Conservation (phyloP, 2,329 filamentous ascomycete genomes). For the Rhinocladiella mackenziei region DNA sequence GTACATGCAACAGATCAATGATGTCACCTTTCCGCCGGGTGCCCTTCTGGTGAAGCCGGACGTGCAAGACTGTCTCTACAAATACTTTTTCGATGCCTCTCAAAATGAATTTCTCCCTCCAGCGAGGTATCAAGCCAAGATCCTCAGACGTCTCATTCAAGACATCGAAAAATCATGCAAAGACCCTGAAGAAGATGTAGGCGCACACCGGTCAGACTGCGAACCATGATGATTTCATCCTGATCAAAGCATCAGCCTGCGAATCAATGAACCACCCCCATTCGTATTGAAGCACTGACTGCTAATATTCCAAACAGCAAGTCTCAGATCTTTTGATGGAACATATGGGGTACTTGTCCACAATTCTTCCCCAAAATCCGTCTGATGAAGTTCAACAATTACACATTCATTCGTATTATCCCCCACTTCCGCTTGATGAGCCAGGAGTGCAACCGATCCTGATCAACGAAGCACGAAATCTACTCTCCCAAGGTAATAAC, state of each 20-base stretch:
- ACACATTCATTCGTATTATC: constrained; percentile 32
- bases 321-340: constrained; percentile 77
- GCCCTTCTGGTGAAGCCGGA: constrained; percentile 55
- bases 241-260: too few relatives aligned
- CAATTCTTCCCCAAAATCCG: constrained; percentile 61
- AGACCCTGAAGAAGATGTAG: constrained; percentile 76
- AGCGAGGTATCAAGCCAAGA: constrained; percentile 63
- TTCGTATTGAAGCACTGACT: constrained; percentile 15
- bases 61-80: constrained; percentile 65
- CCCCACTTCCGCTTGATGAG: constrained; percentile 19
- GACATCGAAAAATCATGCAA: constrained; percentile 70
- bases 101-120: constrained; percentile 49
- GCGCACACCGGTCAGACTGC: too few relatives aligned
- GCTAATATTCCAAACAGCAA: constrained; percentile 54
- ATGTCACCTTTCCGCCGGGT: constrained; percentile 61
- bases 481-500: constrained; percentile 42
- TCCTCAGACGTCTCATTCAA: constrained; percentile 68
- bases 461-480: constrained; percentile 27
- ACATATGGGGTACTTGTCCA: constrained; percentile 62
- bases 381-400: constrained; percentile 58
- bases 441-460: constrained; percentile 18
- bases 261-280: not conserved
- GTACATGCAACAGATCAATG: constrained; percentile 71
- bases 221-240: too few relatives aligned
- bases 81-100: constrained; percentile 57